These are phyloP conservation scores for Astraeus odoratus DNA, from an alignment of 768 basidiomycete genomes.

Conservation along the genomic window DNA sequence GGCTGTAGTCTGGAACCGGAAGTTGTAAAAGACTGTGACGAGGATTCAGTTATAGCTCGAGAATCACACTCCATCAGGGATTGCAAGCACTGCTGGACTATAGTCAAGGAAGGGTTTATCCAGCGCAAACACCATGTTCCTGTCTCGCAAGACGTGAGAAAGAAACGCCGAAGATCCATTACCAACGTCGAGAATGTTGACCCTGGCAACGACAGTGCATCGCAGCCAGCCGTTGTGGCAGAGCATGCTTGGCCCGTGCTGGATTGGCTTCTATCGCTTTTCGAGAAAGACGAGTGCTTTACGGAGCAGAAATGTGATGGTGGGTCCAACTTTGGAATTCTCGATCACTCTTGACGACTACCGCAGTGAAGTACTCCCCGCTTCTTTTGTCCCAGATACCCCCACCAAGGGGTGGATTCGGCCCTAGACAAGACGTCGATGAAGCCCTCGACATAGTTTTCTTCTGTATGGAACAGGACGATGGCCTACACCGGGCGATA, in stretches of 20 bases:
- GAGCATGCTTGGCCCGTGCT: constrained; percentile 65
- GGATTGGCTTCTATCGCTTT: constrained; percentile 60
- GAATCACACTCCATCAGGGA: constrained; percentile 48
- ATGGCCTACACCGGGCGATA: constrained; percentile 23
- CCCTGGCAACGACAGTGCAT: constrained; percentile 13
- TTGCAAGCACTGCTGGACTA: constrained; percentile 54
- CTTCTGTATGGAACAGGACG: constrained; percentile 28
- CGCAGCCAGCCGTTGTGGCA: constrained; percentile 35
- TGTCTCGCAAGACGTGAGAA: constrained; percentile 10
- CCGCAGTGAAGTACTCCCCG: constrained; percentile 38
- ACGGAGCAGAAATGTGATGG: constrained; percentile 26
- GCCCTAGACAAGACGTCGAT: constrained; percentile 50
- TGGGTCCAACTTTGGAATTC: constrained; percentile 4
- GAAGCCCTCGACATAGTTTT: constrained; percentile 43
- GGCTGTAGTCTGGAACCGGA: constrained; percentile 1
- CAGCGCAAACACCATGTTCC: constrained; percentile 24
- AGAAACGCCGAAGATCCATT: constrained; percentile 28
- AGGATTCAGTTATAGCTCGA: constrained; percentile 52
- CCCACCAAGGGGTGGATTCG: constrained; percentile 38
- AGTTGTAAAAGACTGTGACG: constrained; percentile 26
- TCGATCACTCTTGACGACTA: constrained; percentile 6
- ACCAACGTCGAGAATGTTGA: constrained; percentile 21
- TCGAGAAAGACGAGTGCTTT: constrained; percentile 57
- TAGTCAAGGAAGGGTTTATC: constrained; percentile 50
- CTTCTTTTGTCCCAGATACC: constrained; percentile 57